Percentiles rank a stretch among this genome's conserved stretches.
Conservation (phyloP, 2,329 filamentous ascomycete species). For the Taxawa tesnikishii region DNA sequence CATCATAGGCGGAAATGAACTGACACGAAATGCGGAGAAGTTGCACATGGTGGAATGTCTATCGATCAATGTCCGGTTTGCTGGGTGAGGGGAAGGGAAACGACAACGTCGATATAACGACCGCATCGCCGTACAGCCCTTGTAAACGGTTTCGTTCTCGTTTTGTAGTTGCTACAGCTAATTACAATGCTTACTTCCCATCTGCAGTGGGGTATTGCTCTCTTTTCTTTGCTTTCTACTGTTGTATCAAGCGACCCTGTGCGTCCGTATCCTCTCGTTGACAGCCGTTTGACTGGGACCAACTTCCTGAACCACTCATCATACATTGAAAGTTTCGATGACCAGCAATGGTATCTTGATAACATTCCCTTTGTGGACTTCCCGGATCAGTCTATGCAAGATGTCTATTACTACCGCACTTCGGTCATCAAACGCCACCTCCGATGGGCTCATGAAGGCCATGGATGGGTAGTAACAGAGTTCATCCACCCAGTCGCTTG, state of each 20-base stretch:
- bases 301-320: constrained; percentile 11
- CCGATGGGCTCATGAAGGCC: constrained; percentile 25
- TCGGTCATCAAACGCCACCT: constrained; percentile 29
- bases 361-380: constrained; percentile 34
- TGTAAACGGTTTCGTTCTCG: too few species aligned
- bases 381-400: constrained; percentile 27
- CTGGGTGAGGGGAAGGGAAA: too few species aligned
- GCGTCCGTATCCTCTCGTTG: constrained; percentile 9
- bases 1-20: background rate
- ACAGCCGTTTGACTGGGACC: constrained; percentile 9
- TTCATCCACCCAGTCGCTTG: constrained; percentile 30
- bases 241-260: background rate
- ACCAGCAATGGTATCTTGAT: constrained; percentile 18
- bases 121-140: too few species aligned
- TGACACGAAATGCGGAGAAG: background rate
- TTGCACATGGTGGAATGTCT: too few species aligned
- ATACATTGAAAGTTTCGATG: constrained; percentile 11
- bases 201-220: too few species aligned
- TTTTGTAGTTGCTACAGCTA: too few species aligned
- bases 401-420: constrained; percentile 35
- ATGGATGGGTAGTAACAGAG: constrained; percentile 31
- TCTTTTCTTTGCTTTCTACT: too few species aligned
- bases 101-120: too few species aligned
- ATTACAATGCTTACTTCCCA: too few species aligned
- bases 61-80: too few species aligned